These are phyloP conservation scores for Astrocystis sublimbata DNA, from an alignment of 495 filamentous ascomycete species.

Conservation along the genomic window DNA sequence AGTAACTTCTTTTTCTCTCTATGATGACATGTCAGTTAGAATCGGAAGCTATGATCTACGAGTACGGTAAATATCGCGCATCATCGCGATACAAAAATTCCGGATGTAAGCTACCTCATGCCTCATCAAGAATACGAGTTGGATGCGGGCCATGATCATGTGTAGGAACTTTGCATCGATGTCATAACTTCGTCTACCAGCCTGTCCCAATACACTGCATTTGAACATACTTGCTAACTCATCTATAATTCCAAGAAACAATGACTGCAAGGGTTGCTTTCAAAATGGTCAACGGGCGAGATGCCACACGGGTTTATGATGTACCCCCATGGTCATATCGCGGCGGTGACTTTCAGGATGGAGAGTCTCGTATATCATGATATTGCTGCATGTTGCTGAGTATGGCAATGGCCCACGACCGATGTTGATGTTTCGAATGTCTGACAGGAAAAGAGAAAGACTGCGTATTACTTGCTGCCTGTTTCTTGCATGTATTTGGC, in stretches of 20 bases:
- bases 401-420: not conserved
- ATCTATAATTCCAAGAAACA: not conserved
- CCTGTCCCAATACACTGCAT: not conserved
- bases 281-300: not conserved
- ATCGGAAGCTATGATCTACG: no score
- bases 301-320: not conserved
- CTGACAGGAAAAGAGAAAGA: no score
- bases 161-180: no score
- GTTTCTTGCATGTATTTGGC: no score
- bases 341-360: not conserved
- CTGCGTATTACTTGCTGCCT: no score
- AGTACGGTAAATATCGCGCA: no score
- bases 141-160: not conserved
- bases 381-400: not conserved
- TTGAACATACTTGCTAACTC: not conserved
- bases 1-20: no score
- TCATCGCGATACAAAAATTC: not conserved
- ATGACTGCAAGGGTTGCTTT: not conserved
- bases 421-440: not conserved
- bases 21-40: no score
- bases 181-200: not conserved
- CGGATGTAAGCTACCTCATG: not conserved
- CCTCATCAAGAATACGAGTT: not conserved
- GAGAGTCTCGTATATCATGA: not conserved
- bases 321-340: not conserved